Conservation (phyloP, 352 stramenopile species). For the Phytophthora citricola region DNA sequence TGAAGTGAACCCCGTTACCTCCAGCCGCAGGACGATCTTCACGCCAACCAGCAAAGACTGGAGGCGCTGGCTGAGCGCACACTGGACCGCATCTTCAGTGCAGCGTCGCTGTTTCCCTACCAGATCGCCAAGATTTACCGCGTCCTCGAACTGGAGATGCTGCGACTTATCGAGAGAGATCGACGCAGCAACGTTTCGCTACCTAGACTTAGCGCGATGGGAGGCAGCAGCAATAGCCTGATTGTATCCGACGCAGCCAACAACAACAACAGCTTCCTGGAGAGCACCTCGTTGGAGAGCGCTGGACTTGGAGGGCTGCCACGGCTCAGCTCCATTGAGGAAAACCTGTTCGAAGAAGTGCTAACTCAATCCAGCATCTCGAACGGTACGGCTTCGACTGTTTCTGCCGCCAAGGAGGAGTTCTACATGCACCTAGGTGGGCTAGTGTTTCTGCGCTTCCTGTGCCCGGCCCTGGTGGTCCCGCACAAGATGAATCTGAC, state of each 20-base stretch:
- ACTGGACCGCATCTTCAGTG: slow-evolving; percentile 55
- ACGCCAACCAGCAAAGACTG: slow-evolving; percentile 59
- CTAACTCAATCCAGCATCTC: slow-evolving; percentile 32
- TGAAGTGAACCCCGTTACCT: slow-evolving; percentile 72
- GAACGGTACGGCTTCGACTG: slow-evolving; percentile 29
- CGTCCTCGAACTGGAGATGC: slow-evolving; percentile 75
- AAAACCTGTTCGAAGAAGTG: slow-evolving; percentile 48
- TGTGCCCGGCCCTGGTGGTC: slow-evolving; percentile 79
- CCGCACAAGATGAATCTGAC: slow-evolving; percentile 79
- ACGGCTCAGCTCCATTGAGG: slow-evolving; percentile 60
- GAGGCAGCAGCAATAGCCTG: slow-evolving; percentile 40
- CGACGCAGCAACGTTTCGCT: slow-evolving; percentile 57
- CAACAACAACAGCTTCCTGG: slow-evolving; percentile 36
- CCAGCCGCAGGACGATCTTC: slow-evolving; percentile 45
- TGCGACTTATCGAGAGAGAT: slow-evolving; percentile 71
- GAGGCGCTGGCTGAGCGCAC: slow-evolving; percentile 61
- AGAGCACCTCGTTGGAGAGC: slow-evolving; percentile 47
- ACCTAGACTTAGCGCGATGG: slow-evolving; percentile 59
- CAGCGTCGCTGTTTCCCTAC: slow-evolving; percentile 68
- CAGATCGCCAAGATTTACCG: slow-evolving; percentile 83
- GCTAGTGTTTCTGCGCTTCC: slow-evolving; percentile 79
- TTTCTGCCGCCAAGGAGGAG: slow-evolving; percentile 58
- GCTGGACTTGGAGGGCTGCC: slow-evolving; percentile 46
- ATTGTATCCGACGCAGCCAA: slow-evolving; percentile 31
- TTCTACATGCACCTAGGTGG: slow-evolving; percentile 82